phyloP scores from a whole-genome alignment of 331 rosid genomes.

The Prunus yedoensis region DNA sequence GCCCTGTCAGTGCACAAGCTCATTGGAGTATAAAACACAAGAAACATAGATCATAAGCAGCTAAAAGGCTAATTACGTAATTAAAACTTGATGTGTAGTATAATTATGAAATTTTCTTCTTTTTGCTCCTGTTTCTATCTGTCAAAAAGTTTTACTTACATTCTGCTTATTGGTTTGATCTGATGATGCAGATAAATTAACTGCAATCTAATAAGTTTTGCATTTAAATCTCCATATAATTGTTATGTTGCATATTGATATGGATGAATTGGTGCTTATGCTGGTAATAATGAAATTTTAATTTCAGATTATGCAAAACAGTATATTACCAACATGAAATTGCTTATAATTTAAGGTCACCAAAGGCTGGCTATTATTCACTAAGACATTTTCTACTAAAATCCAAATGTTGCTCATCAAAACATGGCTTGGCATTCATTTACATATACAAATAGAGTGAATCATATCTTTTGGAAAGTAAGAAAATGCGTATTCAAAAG shows the following conservation, averaged over 20 bases:
- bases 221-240: background rate
- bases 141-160: background rate
- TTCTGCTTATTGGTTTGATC: background rate
- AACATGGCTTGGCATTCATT: too few relatives aligned
- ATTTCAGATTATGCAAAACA: too few relatives aligned
- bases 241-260: background rate
- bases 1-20: constrained; percentile 39
- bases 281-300: too few relatives aligned
- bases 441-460: too few relatives aligned
- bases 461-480: too few relatives aligned
- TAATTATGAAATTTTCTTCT: background rate
- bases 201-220: background rate
- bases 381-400: too few relatives aligned
- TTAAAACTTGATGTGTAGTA: constrained; percentile 32
- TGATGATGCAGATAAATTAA: background rate
- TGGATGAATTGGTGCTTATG: background rate
- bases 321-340: background rate
- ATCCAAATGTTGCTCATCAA: too few relatives aligned
- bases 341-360: background rate
- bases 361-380: too few relatives aligned
- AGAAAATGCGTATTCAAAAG: too few relatives aligned
- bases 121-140: background rate
- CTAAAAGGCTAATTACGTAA: constrained; percentile 1
- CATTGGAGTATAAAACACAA: constrained; percentile 35
- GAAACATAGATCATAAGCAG: constrained; percentile 30